phyloP scores from a whole-genome alignment of 306 rosid species.

The Adenanthera pavonina region DNA sequence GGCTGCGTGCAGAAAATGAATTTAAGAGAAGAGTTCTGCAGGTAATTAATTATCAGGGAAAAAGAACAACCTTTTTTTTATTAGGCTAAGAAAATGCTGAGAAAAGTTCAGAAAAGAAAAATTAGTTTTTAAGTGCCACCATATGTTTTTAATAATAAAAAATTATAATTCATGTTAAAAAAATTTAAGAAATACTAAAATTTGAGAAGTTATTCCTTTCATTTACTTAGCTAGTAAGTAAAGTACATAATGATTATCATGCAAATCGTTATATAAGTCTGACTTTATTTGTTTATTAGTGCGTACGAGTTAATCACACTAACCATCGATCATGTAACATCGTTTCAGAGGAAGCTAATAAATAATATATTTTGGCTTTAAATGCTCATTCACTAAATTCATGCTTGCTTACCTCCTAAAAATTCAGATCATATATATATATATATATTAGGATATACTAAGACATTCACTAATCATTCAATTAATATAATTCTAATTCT shows the following conservation, averaged over 20 bases:
- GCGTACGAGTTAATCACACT: not conserved
- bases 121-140: too few relatives aligned
- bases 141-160: not conserved
- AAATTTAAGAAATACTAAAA: not conserved
- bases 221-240: not conserved
- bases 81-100: too few relatives aligned
- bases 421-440: too few relatives aligned
- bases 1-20: slow-evolving; percentile 6
- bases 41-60: not conserved
- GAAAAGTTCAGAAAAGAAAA: too few relatives aligned
- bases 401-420: too few relatives aligned
- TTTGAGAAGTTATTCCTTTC: not conserved
- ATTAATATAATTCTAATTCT: not conserved
- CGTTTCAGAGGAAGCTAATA: not conserved
- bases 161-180: not conserved
- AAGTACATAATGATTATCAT: not conserved
- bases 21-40: slow-evolving; percentile 8
- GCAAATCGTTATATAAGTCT: not conserved
- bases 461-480: not conserved
- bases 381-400: too few relatives aligned
- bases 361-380: not conserved
- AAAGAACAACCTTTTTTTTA: not conserved
- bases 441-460: too few relatives aligned
- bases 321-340: not conserved
- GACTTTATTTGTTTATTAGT: not conserved